These are phyloP conservation scores for Psidium guajava DNA, from an alignment of 345 rosid species.

Conservation along the genomic window DNA sequence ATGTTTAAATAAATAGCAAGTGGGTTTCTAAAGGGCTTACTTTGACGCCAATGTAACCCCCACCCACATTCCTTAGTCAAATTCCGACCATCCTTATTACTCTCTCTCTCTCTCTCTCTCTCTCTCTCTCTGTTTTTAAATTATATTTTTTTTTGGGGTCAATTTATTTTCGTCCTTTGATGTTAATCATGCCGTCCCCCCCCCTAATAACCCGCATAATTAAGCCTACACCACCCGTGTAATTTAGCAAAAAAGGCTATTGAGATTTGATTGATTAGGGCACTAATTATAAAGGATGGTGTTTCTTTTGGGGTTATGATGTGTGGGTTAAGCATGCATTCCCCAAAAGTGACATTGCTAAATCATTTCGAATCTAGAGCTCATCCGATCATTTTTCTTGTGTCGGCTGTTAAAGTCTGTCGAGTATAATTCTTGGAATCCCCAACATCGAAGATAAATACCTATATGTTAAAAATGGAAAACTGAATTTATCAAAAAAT, in stretches of 20 bases:
- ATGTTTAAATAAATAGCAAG: too few relatives aligned
- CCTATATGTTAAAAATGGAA: too few relatives aligned
- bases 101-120: neutral
- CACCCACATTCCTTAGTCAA: neutral
- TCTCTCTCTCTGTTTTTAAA: too few relatives aligned
- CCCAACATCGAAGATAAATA: neutral
- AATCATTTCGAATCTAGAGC: neutral
- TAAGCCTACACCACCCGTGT: neutral
- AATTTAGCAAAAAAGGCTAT: neutral
- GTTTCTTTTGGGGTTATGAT: neutral
- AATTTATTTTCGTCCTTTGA: neutral
- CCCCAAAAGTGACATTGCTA: neutral
- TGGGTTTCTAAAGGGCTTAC: neutral
- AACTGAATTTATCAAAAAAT: too few relatives aligned
- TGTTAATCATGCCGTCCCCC: too few relatives aligned
- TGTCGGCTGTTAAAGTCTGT: neutral
- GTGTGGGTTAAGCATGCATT: neutral
- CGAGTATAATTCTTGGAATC: neutral
- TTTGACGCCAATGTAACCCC: neutral
- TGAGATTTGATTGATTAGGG: neutral
- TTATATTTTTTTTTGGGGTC: too few relatives aligned
- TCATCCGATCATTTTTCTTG: neutral
- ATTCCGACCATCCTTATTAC: neutral
- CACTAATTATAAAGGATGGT: neutral
- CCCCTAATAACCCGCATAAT: neutral